Percentiles rank a stretch among this genome's conserved stretches.
These are phyloP conservation scores for Podospora australis DNA, from an alignment of 495 filamentous ascomycete genomes.

Conservation along the genomic window DNA sequence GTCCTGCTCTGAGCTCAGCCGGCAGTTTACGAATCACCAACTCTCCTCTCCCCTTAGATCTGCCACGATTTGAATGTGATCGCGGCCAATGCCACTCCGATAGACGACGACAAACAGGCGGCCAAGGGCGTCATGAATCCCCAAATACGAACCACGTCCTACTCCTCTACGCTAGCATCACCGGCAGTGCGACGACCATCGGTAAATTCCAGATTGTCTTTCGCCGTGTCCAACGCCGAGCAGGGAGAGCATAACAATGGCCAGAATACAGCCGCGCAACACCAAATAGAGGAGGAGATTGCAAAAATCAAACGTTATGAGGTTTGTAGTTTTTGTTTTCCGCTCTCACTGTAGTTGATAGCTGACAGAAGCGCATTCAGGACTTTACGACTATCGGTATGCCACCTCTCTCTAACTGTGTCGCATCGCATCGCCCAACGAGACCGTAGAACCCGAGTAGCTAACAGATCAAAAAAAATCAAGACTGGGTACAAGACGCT, in stretches of 20 bases:
- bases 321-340: constrained; percentile 29
- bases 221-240: constrained; percentile 58
- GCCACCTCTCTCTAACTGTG: neutral
- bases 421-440: neutral
- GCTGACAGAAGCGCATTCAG: constrained; percentile 21
- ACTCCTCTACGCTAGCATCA: constrained; percentile 40
- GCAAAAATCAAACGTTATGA: constrained; percentile 97
- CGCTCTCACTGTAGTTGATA: neutral
- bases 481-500: constrained; percentile 98
- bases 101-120: constrained; percentile 16
- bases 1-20: neutral
- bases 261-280: constrained; percentile 37
- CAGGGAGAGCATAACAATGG: constrained; percentile 46
- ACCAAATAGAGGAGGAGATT: constrained; percentile 86
- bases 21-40: neutral
- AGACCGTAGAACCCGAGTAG: neutral
- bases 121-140: constrained; percentile 28
- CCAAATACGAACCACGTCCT: constrained; percentile 44
- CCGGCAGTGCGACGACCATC: constrained; percentile 50
- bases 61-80: neutral
- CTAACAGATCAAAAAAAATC: neutral
- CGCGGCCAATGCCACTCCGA: constrained; percentile 16
- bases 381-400: constrained; percentile 87
- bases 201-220: constrained; percentile 64
- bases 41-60: neutral